These are phyloP conservation scores for Carex parvula DNA, from an alignment of 176 grass and related monocot species.

Conservation along the genomic window DNA sequence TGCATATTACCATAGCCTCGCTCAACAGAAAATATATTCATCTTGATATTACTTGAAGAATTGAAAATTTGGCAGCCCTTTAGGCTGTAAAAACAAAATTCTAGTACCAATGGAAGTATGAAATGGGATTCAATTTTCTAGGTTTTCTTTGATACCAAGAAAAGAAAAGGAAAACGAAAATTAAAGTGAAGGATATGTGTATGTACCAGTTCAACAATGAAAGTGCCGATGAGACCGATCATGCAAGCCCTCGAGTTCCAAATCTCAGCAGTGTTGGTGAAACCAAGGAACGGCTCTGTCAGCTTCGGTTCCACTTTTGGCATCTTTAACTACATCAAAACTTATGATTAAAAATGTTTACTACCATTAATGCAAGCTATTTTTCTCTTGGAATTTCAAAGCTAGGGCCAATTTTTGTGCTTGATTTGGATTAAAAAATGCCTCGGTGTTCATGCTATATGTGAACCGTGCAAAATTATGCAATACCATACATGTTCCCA, in stretches of 20 bases:
- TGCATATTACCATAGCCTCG: no score
- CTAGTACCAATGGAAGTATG: not conserved
- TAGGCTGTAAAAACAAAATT: not conserved
- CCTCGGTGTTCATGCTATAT: not conserved
- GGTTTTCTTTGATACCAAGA: not conserved
- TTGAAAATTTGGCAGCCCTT: not conserved
- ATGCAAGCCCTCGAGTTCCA: conserved; percentile 90
- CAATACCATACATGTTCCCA: no score
- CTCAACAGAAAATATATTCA: not conserved
- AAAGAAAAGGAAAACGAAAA: not conserved
- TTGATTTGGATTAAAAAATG: not conserved
- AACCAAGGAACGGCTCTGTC: conserved; percentile 66
- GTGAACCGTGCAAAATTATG: not conserved
- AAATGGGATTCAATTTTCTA: not conserved
- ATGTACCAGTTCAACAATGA: conserved; percentile 70
- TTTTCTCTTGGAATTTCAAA: not conserved
- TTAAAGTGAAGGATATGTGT: not conserved
- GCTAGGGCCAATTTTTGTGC: not conserved
- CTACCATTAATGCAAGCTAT: not conserved
- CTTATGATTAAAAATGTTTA: not conserved
- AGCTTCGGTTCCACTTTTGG: conserved; percentile 72
- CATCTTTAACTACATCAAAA: conserved; percentile 29
- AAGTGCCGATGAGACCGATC: conserved; percentile 71
- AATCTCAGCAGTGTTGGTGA: conserved; percentile 75
- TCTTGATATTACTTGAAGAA: not conserved